A percentile compares a stretch with the other conserved stretches of the same genome.
phyloP scores from a whole-genome alignment of 169 alveolate species.

The Perkinsus olseni region DNA sequence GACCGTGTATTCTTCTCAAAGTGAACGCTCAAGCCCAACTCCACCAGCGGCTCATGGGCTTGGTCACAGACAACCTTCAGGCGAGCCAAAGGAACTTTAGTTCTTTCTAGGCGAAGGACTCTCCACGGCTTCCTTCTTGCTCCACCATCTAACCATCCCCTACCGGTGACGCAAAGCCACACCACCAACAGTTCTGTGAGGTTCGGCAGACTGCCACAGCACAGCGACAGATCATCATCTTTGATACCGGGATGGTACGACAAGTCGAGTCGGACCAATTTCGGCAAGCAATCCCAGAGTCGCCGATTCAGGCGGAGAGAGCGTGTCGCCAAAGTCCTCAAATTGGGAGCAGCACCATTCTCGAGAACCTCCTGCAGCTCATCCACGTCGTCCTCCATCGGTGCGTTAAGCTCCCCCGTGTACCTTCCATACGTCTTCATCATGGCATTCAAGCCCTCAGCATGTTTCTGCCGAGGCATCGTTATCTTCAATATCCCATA shows the following conservation, averaged over 20 bases:
- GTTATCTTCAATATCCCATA: no score
- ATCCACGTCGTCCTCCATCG: no score
- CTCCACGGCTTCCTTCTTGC: neutral
- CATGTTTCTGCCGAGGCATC: no score
- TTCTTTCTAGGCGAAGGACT: neutral
- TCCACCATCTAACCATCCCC: neutral
- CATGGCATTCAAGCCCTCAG: no score
- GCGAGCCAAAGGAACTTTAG: neutral
- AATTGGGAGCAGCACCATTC: no score
- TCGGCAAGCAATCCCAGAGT: neutral
- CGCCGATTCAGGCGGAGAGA: no score
- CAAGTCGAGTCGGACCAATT: neutral
- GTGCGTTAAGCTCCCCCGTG: no score
- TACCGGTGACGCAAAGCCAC: neutral
- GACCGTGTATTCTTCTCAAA: neutral
- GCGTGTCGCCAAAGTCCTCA: no score
- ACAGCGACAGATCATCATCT: neutral
- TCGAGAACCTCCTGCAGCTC: no score
- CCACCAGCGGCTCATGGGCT: neutral
- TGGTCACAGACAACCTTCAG: neutral
- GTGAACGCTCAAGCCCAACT: neutral
- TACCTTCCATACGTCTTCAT: no score
- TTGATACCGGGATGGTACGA: neutral
- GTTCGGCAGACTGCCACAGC: neutral
- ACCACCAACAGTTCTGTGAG: neutral